Evolutionary conservation across 805 yeast genomes (phyloP), one percentile per base, ranked within the genome.

Genomic region (Kuraishia borneana): DNA sequence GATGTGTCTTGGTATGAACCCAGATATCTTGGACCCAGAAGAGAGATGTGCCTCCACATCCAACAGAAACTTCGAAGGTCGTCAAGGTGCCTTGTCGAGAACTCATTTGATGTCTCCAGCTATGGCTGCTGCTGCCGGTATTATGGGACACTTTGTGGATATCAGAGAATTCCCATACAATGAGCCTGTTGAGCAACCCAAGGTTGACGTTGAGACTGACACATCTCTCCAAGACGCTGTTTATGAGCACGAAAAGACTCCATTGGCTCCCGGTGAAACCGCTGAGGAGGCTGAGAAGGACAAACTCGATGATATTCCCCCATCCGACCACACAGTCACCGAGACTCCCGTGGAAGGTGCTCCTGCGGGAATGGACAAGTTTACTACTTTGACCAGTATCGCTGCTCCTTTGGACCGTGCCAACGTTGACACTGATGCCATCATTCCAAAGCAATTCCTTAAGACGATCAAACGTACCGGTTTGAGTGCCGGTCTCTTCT

Each of bases 1-100:
- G 28, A 92, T 92, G 98, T 92, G 98, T 66, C 72, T 92, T 35
- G 98, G 98, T 60, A 92, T 92, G 98, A 92, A 92, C 65, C 96
- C 97, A 29, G 98, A 92, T 65, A 89, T 92, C 48, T 72, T 92
- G 53, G 73, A 77, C 41, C 98, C 98, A 27, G 75, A 82, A 53
- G 98, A 92, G 62, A 78, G 98, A 64, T 92, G 98, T 67, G 98
- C 98, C 6, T 88, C 97, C 10, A 92, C 98, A 14, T 89, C 97
- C 17, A 92, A 92, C 71, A 82, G 98, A 72, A 92, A 92, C 66
- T 92, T 92, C 54, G 96, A 89, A 61, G 98, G 98, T 50, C 88
- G 98, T 63, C 98, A 92, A 69, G 98, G 98, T 64, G 95, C 96
- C 34, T 65, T 63, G 40, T 85, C 96, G 13, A 76, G 98, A 65